Evolutionary conservation across 257 asterid genomes (phyloP).

Genomic region (Solanum lignicaule): DNA sequence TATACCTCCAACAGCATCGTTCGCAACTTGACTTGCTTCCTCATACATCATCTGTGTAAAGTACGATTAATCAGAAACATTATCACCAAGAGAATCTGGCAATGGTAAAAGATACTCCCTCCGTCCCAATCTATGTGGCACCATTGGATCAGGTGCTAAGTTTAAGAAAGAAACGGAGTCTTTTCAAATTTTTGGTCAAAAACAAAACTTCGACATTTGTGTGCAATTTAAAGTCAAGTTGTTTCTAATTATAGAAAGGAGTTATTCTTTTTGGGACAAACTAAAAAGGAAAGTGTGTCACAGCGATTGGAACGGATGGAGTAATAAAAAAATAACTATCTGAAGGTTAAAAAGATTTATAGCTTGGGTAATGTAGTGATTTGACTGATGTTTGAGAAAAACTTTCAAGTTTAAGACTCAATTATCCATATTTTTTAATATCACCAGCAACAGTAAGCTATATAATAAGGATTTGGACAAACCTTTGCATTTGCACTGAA

Average conservation of each 20-base stretch:
- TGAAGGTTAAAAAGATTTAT: not conserved
- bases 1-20: constrained; percentile 2
- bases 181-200: not conserved
- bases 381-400: not conserved
- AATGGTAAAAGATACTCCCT: not conserved
- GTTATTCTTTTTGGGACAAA: not conserved
- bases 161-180: not conserved
- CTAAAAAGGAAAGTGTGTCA: not conserved
- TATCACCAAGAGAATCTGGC: not conserved
- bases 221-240: not conserved
- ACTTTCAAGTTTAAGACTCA: not conserved
- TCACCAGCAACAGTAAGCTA: not conserved
- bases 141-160: not conserved
- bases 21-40: constrained; percentile 2
- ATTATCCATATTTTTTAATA: not conserved
- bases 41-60: not conserved
- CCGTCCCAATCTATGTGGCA: not conserved
- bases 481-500: constrained; percentile 82
- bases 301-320: not conserved
- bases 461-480: not conserved
- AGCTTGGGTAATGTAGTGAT: not conserved
- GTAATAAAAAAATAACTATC: not conserved
- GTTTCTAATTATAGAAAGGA: not conserved
- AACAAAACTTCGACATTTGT: not conserved
- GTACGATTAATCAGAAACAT: not conserved